phyloP scores from a whole-genome alignment of 805 yeast species.

The Candida stauntonica region DNA sequence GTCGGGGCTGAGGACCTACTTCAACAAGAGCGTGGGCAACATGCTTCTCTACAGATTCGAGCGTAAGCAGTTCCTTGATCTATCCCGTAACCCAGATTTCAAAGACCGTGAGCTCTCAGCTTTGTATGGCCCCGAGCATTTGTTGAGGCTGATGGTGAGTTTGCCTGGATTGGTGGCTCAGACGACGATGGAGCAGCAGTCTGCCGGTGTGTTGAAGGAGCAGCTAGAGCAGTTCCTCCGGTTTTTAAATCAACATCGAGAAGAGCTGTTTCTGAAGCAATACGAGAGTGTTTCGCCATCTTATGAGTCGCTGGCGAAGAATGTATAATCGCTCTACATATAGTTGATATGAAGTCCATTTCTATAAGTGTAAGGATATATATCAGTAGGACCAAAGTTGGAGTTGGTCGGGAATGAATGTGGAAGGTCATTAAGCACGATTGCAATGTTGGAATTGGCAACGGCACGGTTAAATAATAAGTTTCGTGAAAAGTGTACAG shows the following conservation, averaged over 20 bases:
- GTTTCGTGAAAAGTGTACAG: too few relatives aligned
- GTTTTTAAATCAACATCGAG: constrained; percentile 44
- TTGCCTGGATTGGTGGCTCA: constrained; percentile 81
- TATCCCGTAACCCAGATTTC: constrained; percentile 35
- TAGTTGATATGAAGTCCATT: too few relatives aligned
- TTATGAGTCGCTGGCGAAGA: constrained; percentile 34
- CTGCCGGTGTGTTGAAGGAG: constrained; percentile 49
- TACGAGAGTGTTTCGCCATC: constrained; percentile 51
- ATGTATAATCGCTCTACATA: constrained; percentile 5
- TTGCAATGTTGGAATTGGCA: constrained; percentile 23
- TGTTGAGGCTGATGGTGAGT: constrained; percentile 69
- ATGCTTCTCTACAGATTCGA: constrained; percentile 72
- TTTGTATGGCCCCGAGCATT: constrained; percentile 78
- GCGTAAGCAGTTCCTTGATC: constrained; percentile 62
- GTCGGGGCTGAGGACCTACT: constrained; percentile 65
- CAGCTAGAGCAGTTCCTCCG: constrained; percentile 51
- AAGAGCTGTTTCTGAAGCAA: constrained; percentile 32
- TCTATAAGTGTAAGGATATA: not conserved
- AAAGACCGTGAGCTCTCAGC: constrained; percentile 36
- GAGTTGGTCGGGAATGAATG: constrained; percentile 7
- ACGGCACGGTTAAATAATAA: too few relatives aligned
- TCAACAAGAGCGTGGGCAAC: constrained; percentile 68
- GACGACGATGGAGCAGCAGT: constrained; percentile 76
- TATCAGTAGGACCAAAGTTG: constrained; percentile 7
- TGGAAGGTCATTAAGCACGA: too few relatives aligned